Percentiles rank a stretch among this genome's conserved stretches.
Conservation (phyloP, 495 filamentous ascomycete species). For the Lichina pygmaea region DNA sequence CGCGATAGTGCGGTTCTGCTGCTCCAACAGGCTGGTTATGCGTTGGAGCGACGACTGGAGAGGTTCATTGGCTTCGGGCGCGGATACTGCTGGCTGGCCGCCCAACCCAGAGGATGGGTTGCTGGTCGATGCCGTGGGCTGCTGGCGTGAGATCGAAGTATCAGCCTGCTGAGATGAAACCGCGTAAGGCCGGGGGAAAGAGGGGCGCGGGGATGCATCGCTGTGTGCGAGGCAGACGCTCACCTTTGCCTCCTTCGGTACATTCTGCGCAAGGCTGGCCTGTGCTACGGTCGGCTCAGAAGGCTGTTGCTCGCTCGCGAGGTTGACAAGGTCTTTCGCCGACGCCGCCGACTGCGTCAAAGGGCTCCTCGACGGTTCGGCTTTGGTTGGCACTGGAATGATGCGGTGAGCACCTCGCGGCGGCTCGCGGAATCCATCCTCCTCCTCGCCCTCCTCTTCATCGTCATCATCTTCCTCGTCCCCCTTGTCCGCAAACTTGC, state of each 20-base stretch:
- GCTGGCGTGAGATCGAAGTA: too few species aligned
- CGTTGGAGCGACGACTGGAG: conserved; percentile 20
- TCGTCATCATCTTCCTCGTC: conserved; percentile 22
- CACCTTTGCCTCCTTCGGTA: too few species aligned
- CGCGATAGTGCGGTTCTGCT: conserved; percentile 32
- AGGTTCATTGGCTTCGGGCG: conserved; percentile 4
- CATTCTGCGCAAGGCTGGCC: too few species aligned
- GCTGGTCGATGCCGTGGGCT: not conserved
- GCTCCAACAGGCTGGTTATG: conserved; percentile 36
- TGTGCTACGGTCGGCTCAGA: too few species aligned
- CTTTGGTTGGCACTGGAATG: not conserved
- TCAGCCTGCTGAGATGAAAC: not conserved
- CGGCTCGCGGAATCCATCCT: conserved; percentile 60
- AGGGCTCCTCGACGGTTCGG: not conserved
- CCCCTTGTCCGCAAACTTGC: conserved; percentile 56
- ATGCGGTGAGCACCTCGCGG: conserved; percentile 21
- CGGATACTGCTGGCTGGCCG: conserved; percentile 6
- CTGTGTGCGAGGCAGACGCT: too few species aligned
- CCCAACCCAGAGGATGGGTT: not conserved
- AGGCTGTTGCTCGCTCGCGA: not conserved
- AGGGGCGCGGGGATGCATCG: too few species aligned
- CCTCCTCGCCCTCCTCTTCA: conserved; percentile 20
- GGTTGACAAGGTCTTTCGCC: not conserved
- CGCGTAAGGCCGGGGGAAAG: too few species aligned
- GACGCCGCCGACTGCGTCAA: not conserved